These are phyloP conservation scores for Cyclocybe aegerita DNA, from an alignment of 768 basidiomycete species.

Conservation along the genomic window DNA sequence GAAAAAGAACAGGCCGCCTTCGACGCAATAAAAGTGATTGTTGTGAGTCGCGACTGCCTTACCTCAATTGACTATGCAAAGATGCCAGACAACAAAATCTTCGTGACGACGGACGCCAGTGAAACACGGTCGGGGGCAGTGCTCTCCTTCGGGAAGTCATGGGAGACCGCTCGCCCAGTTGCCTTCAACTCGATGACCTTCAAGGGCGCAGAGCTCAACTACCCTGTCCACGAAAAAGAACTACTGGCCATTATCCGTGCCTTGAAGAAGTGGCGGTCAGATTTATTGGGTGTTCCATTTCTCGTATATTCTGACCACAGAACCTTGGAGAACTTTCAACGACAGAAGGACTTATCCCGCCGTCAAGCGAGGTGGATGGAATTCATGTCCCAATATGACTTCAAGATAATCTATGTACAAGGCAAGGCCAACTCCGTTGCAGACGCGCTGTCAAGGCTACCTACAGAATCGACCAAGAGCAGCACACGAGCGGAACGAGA, in stretches of 20 bases:
- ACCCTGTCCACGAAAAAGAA: constrained; percentile 38
- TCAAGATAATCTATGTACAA: constrained; percentile 29
- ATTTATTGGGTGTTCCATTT: constrained; percentile 16
- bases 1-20: constrained; percentile 2
- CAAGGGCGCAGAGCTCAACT: constrained; percentile 28
- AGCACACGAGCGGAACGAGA: too few species aligned
- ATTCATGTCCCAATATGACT: constrained; percentile 33
- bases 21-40: constrained; percentile 7
- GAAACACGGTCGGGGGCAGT: constrained; percentile 26
- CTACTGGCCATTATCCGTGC: constrained; percentile 34
- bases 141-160: constrained; percentile 26
- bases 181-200: constrained; percentile 25
- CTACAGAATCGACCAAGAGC: too few species aligned
- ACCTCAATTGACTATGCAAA: constrained; percentile 18
- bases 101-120: constrained; percentile 31
- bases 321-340: constrained; percentile 29
- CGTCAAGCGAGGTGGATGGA: constrained; percentile 31
- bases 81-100: constrained; percentile 20
- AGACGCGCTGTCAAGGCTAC: constrained; percentile 33
- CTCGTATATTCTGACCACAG: constrained; percentile 34
- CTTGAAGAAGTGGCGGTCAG: constrained; percentile 20
- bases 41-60: constrained; percentile 7
- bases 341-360: constrained; percentile 28
- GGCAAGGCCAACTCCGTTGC: constrained; percentile 34
- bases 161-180: constrained; percentile 30